Conservation (phyloP, 768 basidiomycete species). For the Boletales sp. region DNA sequence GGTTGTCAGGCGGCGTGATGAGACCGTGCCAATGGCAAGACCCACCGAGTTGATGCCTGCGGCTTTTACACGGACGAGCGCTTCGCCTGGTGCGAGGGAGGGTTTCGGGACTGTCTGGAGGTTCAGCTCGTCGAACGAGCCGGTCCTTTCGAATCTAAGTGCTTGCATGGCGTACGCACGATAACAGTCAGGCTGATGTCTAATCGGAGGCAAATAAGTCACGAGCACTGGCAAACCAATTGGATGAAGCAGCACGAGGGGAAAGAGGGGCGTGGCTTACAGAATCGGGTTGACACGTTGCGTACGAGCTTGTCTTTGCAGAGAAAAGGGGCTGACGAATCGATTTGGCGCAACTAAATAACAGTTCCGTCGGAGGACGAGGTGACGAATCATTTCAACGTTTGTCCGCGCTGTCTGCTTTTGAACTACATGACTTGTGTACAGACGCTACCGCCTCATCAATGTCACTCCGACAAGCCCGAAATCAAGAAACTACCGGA, state of each 20-base stretch:
- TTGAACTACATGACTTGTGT: not conserved
- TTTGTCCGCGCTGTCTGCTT: conserved; percentile 10
- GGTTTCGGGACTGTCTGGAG: conserved; percentile 26
- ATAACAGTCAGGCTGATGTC: not conserved
- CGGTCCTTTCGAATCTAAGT: conserved; percentile 29
- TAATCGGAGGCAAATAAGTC: not conserved
- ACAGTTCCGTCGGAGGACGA: not conserved
- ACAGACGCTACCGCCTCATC: too few species aligned
- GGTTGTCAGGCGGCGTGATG: too few species aligned
- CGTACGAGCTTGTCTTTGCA: too few species aligned
- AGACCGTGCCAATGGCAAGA: too few species aligned
- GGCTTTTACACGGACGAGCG: conserved; percentile 30
- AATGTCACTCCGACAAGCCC: too few species aligned
- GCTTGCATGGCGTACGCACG: conserved; percentile 26
- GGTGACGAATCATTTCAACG: conserved; percentile 11
- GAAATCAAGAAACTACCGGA: too few species aligned
- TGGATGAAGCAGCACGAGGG: too few species aligned
- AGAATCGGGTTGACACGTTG: too few species aligned
- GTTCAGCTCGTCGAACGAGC: conserved; percentile 26
- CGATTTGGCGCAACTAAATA: not conserved
- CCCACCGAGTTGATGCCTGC: conserved; percentile 34
- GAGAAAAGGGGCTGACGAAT: not conserved
- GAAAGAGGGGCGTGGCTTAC: too few species aligned
- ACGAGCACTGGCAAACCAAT: not conserved
- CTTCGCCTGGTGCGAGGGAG: conserved; percentile 28